Base-by-base conservation (phyloP, 2,329 filamentous ascomycete genomes). In the Cladosporium phlei region DNA sequence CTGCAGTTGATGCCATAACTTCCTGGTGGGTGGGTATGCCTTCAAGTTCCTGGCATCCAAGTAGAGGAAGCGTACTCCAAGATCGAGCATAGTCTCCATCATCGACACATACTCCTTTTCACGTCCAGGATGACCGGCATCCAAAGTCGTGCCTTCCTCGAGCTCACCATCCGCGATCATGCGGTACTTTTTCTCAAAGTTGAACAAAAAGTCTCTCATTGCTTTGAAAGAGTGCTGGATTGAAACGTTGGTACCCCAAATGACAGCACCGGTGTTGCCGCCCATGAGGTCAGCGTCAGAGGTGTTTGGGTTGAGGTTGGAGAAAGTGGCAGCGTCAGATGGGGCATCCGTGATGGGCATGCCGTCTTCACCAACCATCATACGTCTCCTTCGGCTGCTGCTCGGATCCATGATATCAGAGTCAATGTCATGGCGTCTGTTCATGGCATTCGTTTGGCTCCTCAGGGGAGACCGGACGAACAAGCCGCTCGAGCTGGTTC, bases 231-330 rank as follows among this genome's bases (percentile, higher is more conserved):
- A 89, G 64, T 97, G 90, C 50, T 88, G 82, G 44, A 98, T 85
- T 4, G 91, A 95, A 39, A 98, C 87, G 29, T 95, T 97, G 33
- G 93, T 98, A 66, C 93, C 93, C 93, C 93, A 98, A 54, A 98
- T 91, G 48, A 94, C 80, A 56, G 85, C 82, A 47, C 85, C 84
- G 29, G 86, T 87, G 49, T 80, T 80, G 2, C 90, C 93, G 29
- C 89, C 91, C 30, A 96, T 79, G 1, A 77, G 80, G 61, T 96
- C 86, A 1, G 93, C 93, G 65, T 98, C 93, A 2, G 91, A 96
- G 5, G 90, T 96, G 53, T 85, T 85, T 1, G 88, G 88, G 55
- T 95, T 76, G 49, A 82, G 62, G 53, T 83, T 83, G 4, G 80
- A 83, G 61, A 84, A 84, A 1, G 80, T 83, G 0, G 77, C 65